phyloP scores from a whole-genome alignment of 495 filamentous ascomycete species.

The Penicillium cataractarum region DNA sequence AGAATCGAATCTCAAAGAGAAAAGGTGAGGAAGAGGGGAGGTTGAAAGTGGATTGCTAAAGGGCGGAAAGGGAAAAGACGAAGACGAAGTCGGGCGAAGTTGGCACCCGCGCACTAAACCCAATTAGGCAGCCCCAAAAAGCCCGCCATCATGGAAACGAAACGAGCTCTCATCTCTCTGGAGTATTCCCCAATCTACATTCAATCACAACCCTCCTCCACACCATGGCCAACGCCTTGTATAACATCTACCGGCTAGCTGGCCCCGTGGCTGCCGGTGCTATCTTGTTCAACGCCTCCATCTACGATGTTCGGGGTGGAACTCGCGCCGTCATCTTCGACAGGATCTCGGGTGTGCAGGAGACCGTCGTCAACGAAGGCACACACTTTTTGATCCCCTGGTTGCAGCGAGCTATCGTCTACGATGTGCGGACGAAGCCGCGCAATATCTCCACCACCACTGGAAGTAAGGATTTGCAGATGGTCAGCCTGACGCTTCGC shows the following conservation, averaged over 20 bases:
- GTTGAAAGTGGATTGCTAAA: constrained; percentile 24
- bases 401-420: constrained; percentile 93
- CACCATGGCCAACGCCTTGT: constrained; percentile 64
- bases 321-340: constrained; percentile 98
- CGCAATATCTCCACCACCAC: constrained; percentile 98
- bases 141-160: constrained; percentile 34
- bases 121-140: constrained; percentile 47
- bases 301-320: constrained; percentile 97
- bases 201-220: constrained; percentile 13
- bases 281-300: constrained; percentile 67
- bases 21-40: constrained; percentile 25
- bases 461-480: constrained; percentile 98
- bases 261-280: constrained; percentile 69
- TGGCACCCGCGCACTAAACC: constrained; percentile 45
- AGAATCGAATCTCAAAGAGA: constrained; percentile 16
- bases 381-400: constrained; percentile 97
- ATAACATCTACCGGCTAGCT: constrained; percentile 67
- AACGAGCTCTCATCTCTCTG: not conserved
- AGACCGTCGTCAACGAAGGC: constrained; percentile 89
- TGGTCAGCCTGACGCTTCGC: constrained; percentile 97
- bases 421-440: constrained; percentile 97
- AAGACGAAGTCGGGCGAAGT: constrained; percentile 41
- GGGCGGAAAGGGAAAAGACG: constrained; percentile 31
- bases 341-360: constrained; percentile 87
- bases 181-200: constrained; percentile 24